Evolutionary conservation across 139 green algal genomes (phyloP), one percentile per base, ranked within the genome.

Genomic region (Closterium sp.): DNA sequence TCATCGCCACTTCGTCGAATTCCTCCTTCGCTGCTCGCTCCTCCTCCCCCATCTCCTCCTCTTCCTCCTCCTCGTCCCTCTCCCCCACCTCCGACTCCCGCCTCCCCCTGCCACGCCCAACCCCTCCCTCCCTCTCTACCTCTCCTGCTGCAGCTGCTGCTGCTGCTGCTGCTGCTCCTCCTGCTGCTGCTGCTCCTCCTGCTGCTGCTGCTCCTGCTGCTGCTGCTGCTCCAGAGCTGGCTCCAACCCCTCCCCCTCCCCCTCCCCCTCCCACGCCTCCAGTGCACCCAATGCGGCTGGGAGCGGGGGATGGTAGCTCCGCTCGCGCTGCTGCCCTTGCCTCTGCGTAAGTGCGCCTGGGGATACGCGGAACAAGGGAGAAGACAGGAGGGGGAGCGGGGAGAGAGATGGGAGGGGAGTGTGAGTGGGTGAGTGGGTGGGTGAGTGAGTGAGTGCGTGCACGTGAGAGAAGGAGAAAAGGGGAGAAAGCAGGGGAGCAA

Each of bases 1-100:
- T 87, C 84, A 87, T 87, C 3, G 84, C 84, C 30, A 87, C 32
- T 34, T 87, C 84, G 12, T 87, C 84, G 12, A 87, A 87, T 34
- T 87, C 84, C 84, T 87, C 84, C 84, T 87, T 87, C 21, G 84
- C 84, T 76, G 55, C 55, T 28, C 55, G 55, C 4, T 76, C 55
- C 12, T 76, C 55, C 4, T 76, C 55, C 16, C 55, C 16, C 55
- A 76, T 76, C 16, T 76, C 55, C 55, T 76, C 55, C 55, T 76
- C 55, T 76, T 76, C 55, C 55, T 76, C 55, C 1, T 76, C 55
- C 12, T 76, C 55, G 1, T 76, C 55, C 4, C 55, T 76, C 55
- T 28, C 55, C 1, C 55, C 12, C 25, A 28, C 55, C 4, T 76
- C 55, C 25, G 12, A 12, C 55, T 76, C 55, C 1, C 16, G 55